Conservation (phyloP, 768 basidiomycete genomes). For the Bullera alba region DNA sequence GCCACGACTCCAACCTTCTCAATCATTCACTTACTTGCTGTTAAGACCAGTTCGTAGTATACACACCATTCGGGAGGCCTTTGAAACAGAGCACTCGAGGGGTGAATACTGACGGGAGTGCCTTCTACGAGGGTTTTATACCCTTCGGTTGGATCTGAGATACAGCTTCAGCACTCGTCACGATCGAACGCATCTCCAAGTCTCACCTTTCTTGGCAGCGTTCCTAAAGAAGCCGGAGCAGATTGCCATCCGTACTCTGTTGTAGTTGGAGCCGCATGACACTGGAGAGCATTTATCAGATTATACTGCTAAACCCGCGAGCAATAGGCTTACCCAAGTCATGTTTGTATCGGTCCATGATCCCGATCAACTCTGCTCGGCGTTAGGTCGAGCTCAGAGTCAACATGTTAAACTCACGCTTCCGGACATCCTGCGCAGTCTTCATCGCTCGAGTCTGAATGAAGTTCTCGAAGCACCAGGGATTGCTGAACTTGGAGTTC, state of each 20-base stretch:
- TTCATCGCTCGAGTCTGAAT: constrained; percentile 97
- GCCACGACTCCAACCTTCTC: constrained; percentile 35
- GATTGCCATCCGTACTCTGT: constrained; percentile 85
- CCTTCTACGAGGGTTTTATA: constrained; percentile 59
- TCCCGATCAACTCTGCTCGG: constrained; percentile 66
- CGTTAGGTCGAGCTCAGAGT: neutral
- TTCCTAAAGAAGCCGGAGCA: constrained; percentile 97
- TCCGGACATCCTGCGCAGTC: constrained; percentile 92
- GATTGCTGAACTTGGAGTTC: constrained; percentile 87
- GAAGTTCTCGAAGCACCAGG: constrained; percentile 99
- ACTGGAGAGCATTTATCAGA: constrained; percentile 10
- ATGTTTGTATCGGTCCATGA: constrained; percentile 99
- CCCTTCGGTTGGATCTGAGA: constrained; percentile 63
- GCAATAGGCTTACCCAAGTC: constrained; percentile 54
- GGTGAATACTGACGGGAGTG: constrained; percentile 98
- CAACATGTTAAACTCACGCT: constrained; percentile 49
- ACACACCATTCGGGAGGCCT: constrained; percentile 69
- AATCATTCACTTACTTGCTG: constrained; percentile 80
- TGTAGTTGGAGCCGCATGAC: constrained; percentile 78
- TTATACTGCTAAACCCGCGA: neutral
- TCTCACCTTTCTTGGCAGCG: constrained; percentile 84
- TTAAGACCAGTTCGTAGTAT: constrained; percentile 87
- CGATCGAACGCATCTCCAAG: neutral
- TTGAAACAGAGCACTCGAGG: constrained; percentile 87
- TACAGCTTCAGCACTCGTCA: neutral